A percentile compares a stretch with the other conserved stretches of the same genome.
Conservation (phyloP, 805 yeast genomes). For the Metschnikowia baotianmanensis region DNA sequence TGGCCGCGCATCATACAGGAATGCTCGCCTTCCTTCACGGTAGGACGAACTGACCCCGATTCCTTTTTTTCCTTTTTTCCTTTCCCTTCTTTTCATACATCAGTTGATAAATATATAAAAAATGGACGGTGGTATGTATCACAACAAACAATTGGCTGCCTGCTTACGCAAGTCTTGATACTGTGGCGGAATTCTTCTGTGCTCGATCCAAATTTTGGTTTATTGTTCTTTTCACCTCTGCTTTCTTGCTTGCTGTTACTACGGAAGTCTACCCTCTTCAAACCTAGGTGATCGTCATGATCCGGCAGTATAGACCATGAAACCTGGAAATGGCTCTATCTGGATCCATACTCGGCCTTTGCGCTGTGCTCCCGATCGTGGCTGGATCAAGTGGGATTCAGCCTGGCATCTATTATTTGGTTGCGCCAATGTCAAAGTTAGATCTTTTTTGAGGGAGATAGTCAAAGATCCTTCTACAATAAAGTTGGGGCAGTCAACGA, state of each 20-base stretch:
- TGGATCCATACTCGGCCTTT: not conserved
- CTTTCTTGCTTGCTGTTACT: no score
- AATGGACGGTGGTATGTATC: slow-evolving; percentile 61
- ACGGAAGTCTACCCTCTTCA: no score
- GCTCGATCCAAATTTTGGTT: slow-evolving; percentile 16
- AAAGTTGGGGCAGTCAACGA: no score
- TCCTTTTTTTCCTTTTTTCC: slow-evolving; percentile 22
- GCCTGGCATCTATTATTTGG: not conserved
- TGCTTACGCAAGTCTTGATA: not conserved
- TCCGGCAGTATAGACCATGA: no score
- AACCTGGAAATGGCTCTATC: no score
- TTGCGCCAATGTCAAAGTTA: not conserved
- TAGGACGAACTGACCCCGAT: slow-evolving; percentile 20
- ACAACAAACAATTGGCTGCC: not conserved
- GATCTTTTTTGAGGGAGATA: not conserved
- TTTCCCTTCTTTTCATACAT: slow-evolving; percentile 21
- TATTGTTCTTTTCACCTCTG: not conserved
- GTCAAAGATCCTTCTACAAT: no score
- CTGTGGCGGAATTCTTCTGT: not conserved
- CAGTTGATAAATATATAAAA: slow-evolving; percentile 26
- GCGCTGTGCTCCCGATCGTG: slow-evolving; percentile 3
- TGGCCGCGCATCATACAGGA: slow-evolving; percentile 13
- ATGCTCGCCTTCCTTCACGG: slow-evolving; percentile 18
- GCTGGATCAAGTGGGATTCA: not conserved
- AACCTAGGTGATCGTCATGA: no score